Percentiles rank a stretch among this genome's conserved stretches.
These are phyloP conservation scores for Yamadazyma taylorii DNA, from an alignment of 1,139 yeast species.

Conservation along the genomic window DNA sequence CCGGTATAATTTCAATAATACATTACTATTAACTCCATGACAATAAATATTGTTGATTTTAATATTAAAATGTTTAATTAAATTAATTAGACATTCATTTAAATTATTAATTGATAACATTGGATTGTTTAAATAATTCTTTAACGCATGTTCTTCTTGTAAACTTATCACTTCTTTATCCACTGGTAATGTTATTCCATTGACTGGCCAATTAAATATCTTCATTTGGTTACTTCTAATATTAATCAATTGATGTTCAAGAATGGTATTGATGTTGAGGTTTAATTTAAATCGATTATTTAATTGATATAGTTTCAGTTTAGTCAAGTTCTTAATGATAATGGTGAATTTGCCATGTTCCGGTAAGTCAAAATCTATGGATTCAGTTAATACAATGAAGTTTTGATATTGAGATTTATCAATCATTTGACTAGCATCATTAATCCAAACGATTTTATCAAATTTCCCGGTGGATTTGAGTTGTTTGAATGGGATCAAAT, in stretches of 20 bases:
- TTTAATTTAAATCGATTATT: conserved; percentile 23
- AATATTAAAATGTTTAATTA: conserved; percentile 24
- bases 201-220: conserved; percentile 33
- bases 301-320: conserved; percentile 29
- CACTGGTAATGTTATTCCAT: conserved; percentile 23
- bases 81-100: conserved; percentile 24
- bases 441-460: conserved; percentile 61
- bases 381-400: conserved; percentile 35
- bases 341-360: conserved; percentile 21
- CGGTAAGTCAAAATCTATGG: conserved; percentile 9
- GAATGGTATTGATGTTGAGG: conserved; percentile 23
- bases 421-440: conserved; percentile 18
- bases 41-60: conserved; percentile 41
- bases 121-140: conserved; percentile 37
- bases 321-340: conserved; percentile 33
- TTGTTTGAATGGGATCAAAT: conserved; percentile 57
- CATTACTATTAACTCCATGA: conserved; percentile 40
- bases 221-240: conserved; percentile 20
- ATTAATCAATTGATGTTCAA: conserved; percentile 8
- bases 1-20: conserved; percentile 28
- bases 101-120: conserved; percentile 31
- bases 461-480: conserved; percentile 60
- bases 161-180: conserved; percentile 27
- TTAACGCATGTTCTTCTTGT: conserved; percentile 22
- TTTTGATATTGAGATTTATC: conserved; percentile 23